Conservation (phyloP, 768 basidiomycete genomes). For the Mrakia blollopis region DNA sequence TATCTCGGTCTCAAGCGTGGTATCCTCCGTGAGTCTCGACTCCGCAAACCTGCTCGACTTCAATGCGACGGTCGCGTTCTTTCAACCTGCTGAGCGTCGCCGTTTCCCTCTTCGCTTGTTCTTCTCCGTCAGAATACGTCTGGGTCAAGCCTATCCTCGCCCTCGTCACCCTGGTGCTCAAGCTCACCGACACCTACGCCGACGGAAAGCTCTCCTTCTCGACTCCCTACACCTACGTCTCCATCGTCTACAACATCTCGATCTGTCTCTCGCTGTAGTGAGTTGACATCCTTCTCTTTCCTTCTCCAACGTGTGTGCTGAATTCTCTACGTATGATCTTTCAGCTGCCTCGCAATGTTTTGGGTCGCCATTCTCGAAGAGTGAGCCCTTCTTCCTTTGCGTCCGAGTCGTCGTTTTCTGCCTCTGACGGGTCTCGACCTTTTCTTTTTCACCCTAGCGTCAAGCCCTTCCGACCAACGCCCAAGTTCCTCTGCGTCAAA, state of each 20-base stretch:
- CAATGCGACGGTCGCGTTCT: not conserved
- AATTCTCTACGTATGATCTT: not conserved
- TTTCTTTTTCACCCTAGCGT: not conserved
- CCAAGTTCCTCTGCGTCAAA: slow-evolving; percentile 98
- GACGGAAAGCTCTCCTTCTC: slow-evolving; percentile 80
- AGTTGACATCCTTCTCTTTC: slow-evolving; percentile 46
- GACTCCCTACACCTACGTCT: slow-evolving; percentile 88
- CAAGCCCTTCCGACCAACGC: slow-evolving; percentile 59
- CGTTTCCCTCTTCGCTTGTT: not conserved
- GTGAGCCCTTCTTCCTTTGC: slow-evolving; percentile 16
- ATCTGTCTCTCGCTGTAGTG: slow-evolving; percentile 51
- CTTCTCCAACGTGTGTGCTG: not conserved
- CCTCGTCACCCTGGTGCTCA: slow-evolving; percentile 73
- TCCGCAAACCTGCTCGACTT: no score
- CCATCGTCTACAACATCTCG: slow-evolving; percentile 55
- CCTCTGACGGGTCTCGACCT: not conserved
- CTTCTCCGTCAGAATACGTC: slow-evolving; percentile 70
- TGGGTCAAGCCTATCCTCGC: slow-evolving; percentile 92
- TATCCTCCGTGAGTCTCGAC: slow-evolving; percentile 66
- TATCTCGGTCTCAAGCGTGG: slow-evolving; percentile 92
- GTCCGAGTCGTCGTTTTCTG: not conserved
- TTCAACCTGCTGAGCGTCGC: no score
- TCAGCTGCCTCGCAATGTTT: slow-evolving; percentile 81
- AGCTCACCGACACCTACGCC: slow-evolving; percentile 76
- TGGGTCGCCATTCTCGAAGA: slow-evolving; percentile 91